Evolutionary conservation across 768 basidiomycete species (phyloP).

Genomic region (Trametes coccinea): DNA sequence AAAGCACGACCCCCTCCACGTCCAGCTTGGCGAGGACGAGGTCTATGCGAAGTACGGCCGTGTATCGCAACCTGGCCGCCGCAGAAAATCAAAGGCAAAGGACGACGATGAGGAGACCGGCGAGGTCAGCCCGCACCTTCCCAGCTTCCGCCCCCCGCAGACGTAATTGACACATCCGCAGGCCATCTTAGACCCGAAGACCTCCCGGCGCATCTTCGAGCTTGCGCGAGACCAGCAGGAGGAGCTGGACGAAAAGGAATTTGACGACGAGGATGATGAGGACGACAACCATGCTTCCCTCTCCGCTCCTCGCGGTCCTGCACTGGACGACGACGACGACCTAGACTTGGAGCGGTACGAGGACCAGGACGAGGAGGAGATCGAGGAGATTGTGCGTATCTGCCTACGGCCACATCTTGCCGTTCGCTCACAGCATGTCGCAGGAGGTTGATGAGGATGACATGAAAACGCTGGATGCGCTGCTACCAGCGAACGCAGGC

Average conservation of each 20-base stretch:
- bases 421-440: slow-evolving; percentile 6
- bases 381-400: slow-evolving; percentile 51
- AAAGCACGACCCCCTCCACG: slow-evolving; percentile 85
- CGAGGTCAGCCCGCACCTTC: slow-evolving; percentile 39
- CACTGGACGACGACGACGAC: slow-evolving; percentile 33
- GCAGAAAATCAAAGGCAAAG: slow-evolving; percentile 58
- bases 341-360: slow-evolving; percentile 33
- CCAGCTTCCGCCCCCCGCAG: not conserved
- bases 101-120: slow-evolving; percentile 58
- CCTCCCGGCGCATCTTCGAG: slow-evolving; percentile 85
- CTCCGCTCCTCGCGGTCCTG: slow-evolving; percentile 35
- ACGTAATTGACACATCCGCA: slow-evolving; percentile 30
- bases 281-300: slow-evolving; percentile 29
- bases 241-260: slow-evolving; percentile 70
- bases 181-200: slow-evolving; percentile 77
- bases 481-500: slow-evolving; percentile 72
- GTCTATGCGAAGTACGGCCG: slow-evolving; percentile 74
- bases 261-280: slow-evolving; percentile 56
- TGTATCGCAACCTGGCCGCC: slow-evolving; percentile 72
- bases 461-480: slow-evolving; percentile 78
- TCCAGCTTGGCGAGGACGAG: slow-evolving; percentile 83
- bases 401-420: not conserved
- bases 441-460: slow-evolving; percentile 92
- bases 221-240: slow-evolving; percentile 92
- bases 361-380: slow-evolving; percentile 55